phyloP scores from a whole-genome alignment of 495 filamentous ascomycete species.

The Eremomyces bilateralis region DNA sequence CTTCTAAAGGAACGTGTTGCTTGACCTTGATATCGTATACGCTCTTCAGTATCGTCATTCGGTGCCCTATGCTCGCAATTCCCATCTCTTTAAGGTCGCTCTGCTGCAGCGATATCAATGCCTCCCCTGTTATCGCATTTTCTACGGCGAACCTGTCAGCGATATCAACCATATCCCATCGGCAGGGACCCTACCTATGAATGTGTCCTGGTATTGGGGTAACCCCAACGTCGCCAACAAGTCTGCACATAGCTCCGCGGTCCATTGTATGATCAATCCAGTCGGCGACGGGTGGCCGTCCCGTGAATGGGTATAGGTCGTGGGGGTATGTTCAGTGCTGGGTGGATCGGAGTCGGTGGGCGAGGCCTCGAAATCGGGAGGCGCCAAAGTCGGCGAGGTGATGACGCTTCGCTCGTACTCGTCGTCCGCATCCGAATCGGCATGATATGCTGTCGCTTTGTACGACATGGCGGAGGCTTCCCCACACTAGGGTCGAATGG shows the following conservation, averaged over 20 bases:
- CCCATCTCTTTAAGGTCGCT: conserved; percentile 91
- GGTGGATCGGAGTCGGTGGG: conserved; percentile 63
- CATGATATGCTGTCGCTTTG: conserved; percentile 33
- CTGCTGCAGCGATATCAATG: conserved; percentile 69
- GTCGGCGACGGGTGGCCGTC: conserved; percentile 29
- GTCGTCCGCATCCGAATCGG: conserved; percentile 83
- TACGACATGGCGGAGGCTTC: too few species aligned
- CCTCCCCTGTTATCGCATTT: conserved; percentile 85
- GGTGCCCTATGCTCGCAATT: conserved; percentile 76
- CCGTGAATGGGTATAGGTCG: conserved; percentile 49
- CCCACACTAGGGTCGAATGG: too few species aligned
- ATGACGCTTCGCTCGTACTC: conserved; percentile 75
- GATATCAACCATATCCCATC: conserved; percentile 4
- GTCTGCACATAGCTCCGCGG: conserved; percentile 65
- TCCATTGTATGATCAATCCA: conserved; percentile 75
- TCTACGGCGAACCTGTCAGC: conserved; percentile 27
- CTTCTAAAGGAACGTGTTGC: conserved; percentile 72
- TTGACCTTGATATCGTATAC: conserved; percentile 90
- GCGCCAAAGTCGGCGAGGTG: conserved; percentile 50
- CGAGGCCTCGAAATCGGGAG: conserved; percentile 56
- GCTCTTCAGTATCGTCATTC: conserved; percentile 79
- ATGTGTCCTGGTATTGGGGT: conserved; percentile 59
- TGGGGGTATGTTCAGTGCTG: conserved; percentile 73
- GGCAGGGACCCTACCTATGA: conserved; percentile 36
- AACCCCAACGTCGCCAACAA: conserved; percentile 64